Percentiles rank a stretch among this genome's conserved stretches.
Evolutionary conservation across 257 asterid genomes (phyloP).

Genomic region (Orobanche coerulescens): DNA sequence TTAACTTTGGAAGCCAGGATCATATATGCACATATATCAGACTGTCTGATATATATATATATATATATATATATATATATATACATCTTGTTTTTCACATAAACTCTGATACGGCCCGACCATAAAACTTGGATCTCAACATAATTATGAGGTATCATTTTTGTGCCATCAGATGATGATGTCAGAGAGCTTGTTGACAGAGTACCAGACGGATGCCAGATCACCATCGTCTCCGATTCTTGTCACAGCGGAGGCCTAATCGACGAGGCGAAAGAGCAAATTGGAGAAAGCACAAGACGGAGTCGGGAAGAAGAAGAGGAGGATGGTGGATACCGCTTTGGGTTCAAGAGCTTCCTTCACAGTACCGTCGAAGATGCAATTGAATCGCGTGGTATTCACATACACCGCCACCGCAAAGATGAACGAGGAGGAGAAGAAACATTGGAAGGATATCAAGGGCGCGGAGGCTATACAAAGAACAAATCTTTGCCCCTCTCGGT

Average conservation of each 20-base stretch:
- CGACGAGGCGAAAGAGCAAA: slow-evolving; percentile 88
- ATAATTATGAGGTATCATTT: no score
- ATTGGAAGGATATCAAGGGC: slow-evolving; percentile 20
- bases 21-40: no score
- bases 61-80: no score
- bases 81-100: no score
- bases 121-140: no score
- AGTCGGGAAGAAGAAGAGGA: slow-evolving; percentile 30
- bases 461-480: slow-evolving; percentile 36
- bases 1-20: not conserved
- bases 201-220: slow-evolving; percentile 74
- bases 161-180: slow-evolving; percentile 69
- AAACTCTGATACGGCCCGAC: no score
- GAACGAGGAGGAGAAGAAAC: slow-evolving; percentile 29
- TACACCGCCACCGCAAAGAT: slow-evolving; percentile 33
- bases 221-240: slow-evolving; percentile 90
- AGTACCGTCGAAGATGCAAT: slow-evolving; percentile 55
- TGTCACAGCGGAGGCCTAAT: slow-evolving; percentile 96
- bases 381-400: slow-evolving; percentile 65
- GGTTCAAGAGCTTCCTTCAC: slow-evolving; percentile 62
- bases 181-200: slow-evolving; percentile 84
- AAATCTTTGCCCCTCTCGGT: slow-evolving; percentile 74
- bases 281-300: slow-evolving; percentile 67
- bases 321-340: slow-evolving; percentile 36
- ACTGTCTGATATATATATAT: no score